These are phyloP conservation scores for Dictyostelium firmibasis DNA, from an alignment of 78 protist genomes.

Conservation along the genomic window DNA sequence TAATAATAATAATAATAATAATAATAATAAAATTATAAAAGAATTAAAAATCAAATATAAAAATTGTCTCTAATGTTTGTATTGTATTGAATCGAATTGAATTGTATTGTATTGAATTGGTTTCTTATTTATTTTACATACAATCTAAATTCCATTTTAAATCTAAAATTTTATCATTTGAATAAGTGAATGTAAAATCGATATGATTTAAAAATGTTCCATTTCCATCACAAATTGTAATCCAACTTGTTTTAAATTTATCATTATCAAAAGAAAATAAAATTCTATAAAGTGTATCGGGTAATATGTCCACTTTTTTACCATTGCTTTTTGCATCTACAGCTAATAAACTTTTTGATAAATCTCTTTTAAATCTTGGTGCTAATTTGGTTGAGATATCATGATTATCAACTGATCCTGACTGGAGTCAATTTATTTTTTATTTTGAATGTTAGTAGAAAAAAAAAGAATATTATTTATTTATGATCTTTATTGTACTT, in stretches of 20 bases:
- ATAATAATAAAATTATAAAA: too few species aligned
- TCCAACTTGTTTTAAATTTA: slow-evolving; percentile 60
- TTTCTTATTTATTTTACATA: background rate
- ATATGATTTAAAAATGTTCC: slow-evolving; percentile 69
- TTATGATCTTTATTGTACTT: background rate
- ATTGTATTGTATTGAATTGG: background rate
- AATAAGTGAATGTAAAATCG: slow-evolving; percentile 37
- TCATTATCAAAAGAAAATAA: slow-evolving; percentile 46
- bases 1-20: too few species aligned
- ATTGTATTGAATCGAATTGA: too few species aligned
- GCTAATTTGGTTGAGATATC: slow-evolving; percentile 2
- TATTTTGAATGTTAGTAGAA: background rate
- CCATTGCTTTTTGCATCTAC: background rate
- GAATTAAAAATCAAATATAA: background rate
- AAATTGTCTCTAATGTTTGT: too few species aligned
- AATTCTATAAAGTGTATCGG: background rate
- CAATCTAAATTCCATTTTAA: slow-evolving; percentile 56
- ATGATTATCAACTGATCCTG: background rate
- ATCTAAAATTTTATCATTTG: slow-evolving; percentile 63
- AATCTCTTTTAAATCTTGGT: background rate
- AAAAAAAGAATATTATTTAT: background rate
- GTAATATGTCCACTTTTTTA: background rate
- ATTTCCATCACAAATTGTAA: slow-evolving; percentile 47
- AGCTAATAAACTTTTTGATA: background rate
- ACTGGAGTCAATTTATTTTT: background rate